Base-by-base conservation (phyloP, 2,329 filamentous ascomycete species). In the Neofusicoccum parvum region DNA sequence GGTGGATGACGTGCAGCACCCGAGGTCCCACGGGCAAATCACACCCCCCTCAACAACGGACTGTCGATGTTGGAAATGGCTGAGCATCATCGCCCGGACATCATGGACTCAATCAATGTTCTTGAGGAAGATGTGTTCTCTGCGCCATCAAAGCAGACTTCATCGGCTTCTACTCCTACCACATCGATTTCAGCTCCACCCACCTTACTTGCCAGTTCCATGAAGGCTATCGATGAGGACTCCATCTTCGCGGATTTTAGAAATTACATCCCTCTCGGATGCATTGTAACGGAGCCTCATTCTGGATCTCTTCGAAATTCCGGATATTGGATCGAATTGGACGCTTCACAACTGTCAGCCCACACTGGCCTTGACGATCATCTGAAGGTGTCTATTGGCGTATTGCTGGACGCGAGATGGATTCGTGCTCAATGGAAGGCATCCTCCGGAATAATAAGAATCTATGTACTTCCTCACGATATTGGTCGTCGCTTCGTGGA, bases 401-500 rank as follows among this genome's bases (percentile, higher is more conserved):
- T 68, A 17, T 66, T 79, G 6, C 68, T 78, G 2, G 70, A 74
- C 59, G 75, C 76, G 15, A 68, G 67, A 20, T 79, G 77, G 76
- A 75, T 78, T 36, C 72, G 76, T 3, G 64, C 74, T 74, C 75
- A 50, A 59, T 69, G 11, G 68, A 37, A 37, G n/a, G 15, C 14
- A 43, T 20, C 46, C 23, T 36, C 23, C 68, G 62, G 34, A 48
- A 46, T 78, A 41, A 53, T 87, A 7, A 82, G 89, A 23, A 79
- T 92, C 0, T 88, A 89, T 70, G 69, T 90, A 3, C 81, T 91
- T 2, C 88, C 89, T 2, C 87, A 90, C 68, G 90, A 94, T 75
- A 80, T 87, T 39, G 82, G 84, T 2, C 83, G 86, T 36, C 73
- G 79, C 1, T 74, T 75, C 3, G 79, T 91, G n/a, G 79, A 85